phyloP scores from a whole-genome alignment of 208 protist genomes.

The Novymonas esmeraldas region DNA sequence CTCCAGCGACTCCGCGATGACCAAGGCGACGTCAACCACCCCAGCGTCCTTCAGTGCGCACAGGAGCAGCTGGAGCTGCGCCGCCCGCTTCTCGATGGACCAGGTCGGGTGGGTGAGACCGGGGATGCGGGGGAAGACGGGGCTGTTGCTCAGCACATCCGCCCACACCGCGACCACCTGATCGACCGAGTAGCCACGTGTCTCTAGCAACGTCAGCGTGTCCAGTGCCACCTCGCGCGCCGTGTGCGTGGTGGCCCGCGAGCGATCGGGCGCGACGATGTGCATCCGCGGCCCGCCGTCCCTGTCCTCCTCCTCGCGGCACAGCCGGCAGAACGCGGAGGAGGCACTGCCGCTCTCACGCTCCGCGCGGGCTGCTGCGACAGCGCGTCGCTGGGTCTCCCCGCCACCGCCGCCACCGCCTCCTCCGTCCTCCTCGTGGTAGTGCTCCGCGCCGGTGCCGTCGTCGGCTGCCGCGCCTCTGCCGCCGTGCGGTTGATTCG shows the following conservation, averaged over 20 bases:
- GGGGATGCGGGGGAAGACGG: conserved; percentile 55
- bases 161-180: conserved; percentile 68
- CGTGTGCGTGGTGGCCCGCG: conserved; percentile 56
- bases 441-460: background rate
- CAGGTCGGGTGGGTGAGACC: conserved; percentile 40
- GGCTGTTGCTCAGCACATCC: conserved; percentile 49
- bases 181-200: conserved; percentile 82
- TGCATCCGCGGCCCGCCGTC: conserved; percentile 34
- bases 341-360: background rate
- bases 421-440: no score
- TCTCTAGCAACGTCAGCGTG: conserved; percentile 52
- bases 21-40: conserved; percentile 64
- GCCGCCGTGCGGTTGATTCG: no score
- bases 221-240: conserved; percentile 78
- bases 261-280: conserved; percentile 34
- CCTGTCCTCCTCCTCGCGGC: conserved; percentile 53
- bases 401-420: no score
- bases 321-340: conserved; percentile 56
- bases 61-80: conserved; percentile 43
- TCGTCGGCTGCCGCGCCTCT: background rate
- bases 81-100: conserved; percentile 57
- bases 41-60: conserved; percentile 38
- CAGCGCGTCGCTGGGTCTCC: no score
- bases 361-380: background rate
- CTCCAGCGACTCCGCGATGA: conserved; percentile 15